Evolutionary conservation across 169 alveolate genomes (phyloP).

Genomic region (Babesia ovata): DNA sequence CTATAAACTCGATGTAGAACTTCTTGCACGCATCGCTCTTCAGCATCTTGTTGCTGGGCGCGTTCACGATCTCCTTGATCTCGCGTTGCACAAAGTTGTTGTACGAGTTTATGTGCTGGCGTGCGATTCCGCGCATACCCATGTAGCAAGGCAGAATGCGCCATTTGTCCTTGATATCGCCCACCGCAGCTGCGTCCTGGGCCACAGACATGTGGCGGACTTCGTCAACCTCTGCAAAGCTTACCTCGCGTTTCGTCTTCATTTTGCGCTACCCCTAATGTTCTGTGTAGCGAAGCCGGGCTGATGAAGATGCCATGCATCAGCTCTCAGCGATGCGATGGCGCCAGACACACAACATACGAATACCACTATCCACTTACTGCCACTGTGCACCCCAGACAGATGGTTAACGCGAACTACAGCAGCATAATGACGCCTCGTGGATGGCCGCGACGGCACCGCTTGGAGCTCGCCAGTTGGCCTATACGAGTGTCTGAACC

Average conservation of each 20-base stretch:
- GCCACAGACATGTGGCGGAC: conserved; percentile 12
- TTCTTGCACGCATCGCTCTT: conserved; percentile 85
- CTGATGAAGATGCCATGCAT: no score
- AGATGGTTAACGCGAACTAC: no score
- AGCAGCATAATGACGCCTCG: no score
- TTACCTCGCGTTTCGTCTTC: conserved; percentile 14
- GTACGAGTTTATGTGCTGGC: conserved; percentile 94
- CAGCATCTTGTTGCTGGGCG: conserved; percentile 86
- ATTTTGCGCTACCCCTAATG: background rate
- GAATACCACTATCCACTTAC: no score
- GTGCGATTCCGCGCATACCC: conserved; percentile 90
- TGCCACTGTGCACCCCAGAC: no score
- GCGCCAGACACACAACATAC: no score
- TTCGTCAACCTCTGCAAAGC: conserved; percentile 20
- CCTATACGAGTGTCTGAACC: no score
- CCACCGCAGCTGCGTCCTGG: conserved; percentile 45
- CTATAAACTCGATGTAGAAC: conserved; percentile 85
- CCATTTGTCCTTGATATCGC: conserved; percentile 89
- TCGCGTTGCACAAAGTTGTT: conserved; percentile 90
- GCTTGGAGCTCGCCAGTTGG: no score
- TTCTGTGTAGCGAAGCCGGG: no score
- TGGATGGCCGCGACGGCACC: no score
- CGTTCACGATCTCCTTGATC: conserved; percentile 89
- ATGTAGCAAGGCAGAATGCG: conserved; percentile 90
- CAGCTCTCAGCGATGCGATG: no score